Percentiles rank a stretch among this genome's conserved stretches.
Evolutionary conservation across 805 yeast species (phyloP).

Genomic region (Starmerella tilneyi): DNA sequence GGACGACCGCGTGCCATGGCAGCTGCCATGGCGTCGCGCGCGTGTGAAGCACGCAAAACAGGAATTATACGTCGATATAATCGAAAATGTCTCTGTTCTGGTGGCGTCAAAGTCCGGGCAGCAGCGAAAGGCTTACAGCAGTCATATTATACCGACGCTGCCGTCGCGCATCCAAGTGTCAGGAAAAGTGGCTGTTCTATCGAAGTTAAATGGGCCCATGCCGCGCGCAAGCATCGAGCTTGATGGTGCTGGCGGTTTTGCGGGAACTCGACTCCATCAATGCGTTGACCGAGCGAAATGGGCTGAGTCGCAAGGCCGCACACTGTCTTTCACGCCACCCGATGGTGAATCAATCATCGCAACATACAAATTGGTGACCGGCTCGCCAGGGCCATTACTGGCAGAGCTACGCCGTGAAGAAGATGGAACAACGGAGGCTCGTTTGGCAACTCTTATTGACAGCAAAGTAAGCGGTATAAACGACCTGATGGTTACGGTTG

Average conservation of each 20-base stretch:
- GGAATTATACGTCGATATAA: constrained; percentile 76
- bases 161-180: constrained; percentile 34
- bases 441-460: constrained; percentile 39
- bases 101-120: constrained; percentile 31
- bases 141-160: background rate
- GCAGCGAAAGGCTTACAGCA: background rate
- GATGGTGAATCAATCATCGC: constrained; percentile 63
- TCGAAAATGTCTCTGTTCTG: constrained; percentile 49
- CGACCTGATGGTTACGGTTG: constrained; percentile 37
- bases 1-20: constrained; percentile 19
- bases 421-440: constrained; percentile 47
- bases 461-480: constrained; percentile 41
- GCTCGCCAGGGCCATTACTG: constrained; percentile 43
- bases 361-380: constrained; percentile 48
- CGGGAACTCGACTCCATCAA: constrained; percentile 44
- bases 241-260: constrained; percentile 14
- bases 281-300: constrained; percentile 52
- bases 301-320: constrained; percentile 36
- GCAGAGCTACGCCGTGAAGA: constrained; percentile 40
- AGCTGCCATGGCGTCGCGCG: constrained; percentile 66
- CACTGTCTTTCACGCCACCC: constrained; percentile 70
- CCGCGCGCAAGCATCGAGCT: constrained; percentile 60
- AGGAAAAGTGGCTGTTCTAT: constrained; percentile 55
- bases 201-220: constrained; percentile 57
- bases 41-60: constrained; percentile 65